phyloP scores from a whole-genome alignment of 306 rosid species.

The Cajanus cajan region DNA sequence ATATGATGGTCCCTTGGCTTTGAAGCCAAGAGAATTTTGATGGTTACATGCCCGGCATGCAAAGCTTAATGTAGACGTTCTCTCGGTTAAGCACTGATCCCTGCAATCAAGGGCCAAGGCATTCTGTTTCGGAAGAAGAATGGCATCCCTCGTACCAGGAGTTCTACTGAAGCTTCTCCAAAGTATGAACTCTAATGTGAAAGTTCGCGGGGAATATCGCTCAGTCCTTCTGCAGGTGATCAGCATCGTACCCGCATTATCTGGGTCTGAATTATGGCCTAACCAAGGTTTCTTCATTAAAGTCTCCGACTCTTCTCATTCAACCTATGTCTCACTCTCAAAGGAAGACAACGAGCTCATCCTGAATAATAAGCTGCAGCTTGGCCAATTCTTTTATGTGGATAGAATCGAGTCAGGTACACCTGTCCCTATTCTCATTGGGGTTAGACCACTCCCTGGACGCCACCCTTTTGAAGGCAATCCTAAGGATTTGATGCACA shows the following conservation, averaged over 20 bases:
- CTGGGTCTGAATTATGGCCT: slow-evolving; percentile 91
- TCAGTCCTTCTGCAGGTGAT: slow-evolving; percentile 85
- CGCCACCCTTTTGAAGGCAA: slow-evolving; percentile 79
- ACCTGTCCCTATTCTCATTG: slow-evolving; percentile 78
- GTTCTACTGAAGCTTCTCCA: slow-evolving; percentile 85
- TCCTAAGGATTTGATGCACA: slow-evolving; percentile 93
- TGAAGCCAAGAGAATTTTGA: slow-evolving; percentile 56
- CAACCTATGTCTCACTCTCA: slow-evolving; percentile 79
- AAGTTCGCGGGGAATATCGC: slow-evolving; percentile 80
- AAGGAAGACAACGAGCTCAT: slow-evolving; percentile 81
- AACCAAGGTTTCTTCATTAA: slow-evolving; percentile 80
- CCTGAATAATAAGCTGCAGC: slow-evolving; percentile 80
- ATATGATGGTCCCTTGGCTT: slow-evolving; percentile 54
- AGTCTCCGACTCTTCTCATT: slow-evolving; percentile 91
- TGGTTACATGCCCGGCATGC: slow-evolving; percentile 64
- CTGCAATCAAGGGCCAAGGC: neutral
- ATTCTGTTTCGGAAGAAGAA: slow-evolving; percentile 32
- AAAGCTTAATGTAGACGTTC: slow-evolving; percentile 46
- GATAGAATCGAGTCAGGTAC: slow-evolving; percentile 63
- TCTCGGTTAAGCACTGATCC: slow-evolving; percentile 32
- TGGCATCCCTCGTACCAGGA: slow-evolving; percentile 91
- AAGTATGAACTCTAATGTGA: slow-evolving; percentile 63
- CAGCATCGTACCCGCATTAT: slow-evolving; percentile 79
- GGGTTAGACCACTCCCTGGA: slow-evolving; percentile 75
- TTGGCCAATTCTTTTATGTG: slow-evolving; percentile 88